These are phyloP conservation scores for Lavandula angustifolia DNA, from an alignment of 257 asterid genomes.

Conservation along the genomic window DNA sequence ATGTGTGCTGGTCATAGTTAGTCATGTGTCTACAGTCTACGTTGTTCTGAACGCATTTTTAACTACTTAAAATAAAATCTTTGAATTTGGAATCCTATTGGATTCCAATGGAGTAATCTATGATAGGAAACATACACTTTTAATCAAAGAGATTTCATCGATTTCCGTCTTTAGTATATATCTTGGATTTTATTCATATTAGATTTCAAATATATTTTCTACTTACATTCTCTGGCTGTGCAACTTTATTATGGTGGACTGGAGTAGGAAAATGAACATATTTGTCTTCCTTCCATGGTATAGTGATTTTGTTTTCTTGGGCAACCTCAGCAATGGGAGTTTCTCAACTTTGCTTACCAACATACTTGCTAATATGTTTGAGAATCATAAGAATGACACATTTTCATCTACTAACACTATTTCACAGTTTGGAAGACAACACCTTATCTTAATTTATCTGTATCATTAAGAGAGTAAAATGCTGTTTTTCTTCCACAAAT, in stretches of 20 bases:
- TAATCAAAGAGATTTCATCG: too few species aligned
- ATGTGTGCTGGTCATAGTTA: not conserved
- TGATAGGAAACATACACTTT: too few species aligned
- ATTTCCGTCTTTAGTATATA: too few species aligned
- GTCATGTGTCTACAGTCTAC: not conserved
- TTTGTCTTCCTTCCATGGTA: conserved; percentile 10
- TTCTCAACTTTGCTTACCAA: not conserved
- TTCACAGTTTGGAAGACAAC: too few species aligned
- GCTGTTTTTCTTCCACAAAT: conserved; percentile 6
- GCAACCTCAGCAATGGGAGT: not conserved
- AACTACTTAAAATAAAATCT: too few species aligned
- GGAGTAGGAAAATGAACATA: conserved; percentile 8
- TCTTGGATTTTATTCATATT: not conserved
- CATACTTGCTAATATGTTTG: not conserved
- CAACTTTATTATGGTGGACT: not conserved
- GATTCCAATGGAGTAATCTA: too few species aligned
- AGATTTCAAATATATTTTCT: not conserved
- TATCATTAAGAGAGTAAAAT: too few species aligned
- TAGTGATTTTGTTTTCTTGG: not conserved
- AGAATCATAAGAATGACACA: not conserved
- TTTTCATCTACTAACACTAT: not conserved
- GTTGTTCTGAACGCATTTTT: not conserved
- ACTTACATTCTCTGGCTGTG: not conserved
- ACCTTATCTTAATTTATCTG: too few species aligned
- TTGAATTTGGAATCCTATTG: too few species aligned